A percentile compares a stretch with the other conserved stretches of the same genome.
These are phyloP conservation scores for Hamigera avellanea DNA, from an alignment of 495 filamentous ascomycete species.

Conservation along the genomic window DNA sequence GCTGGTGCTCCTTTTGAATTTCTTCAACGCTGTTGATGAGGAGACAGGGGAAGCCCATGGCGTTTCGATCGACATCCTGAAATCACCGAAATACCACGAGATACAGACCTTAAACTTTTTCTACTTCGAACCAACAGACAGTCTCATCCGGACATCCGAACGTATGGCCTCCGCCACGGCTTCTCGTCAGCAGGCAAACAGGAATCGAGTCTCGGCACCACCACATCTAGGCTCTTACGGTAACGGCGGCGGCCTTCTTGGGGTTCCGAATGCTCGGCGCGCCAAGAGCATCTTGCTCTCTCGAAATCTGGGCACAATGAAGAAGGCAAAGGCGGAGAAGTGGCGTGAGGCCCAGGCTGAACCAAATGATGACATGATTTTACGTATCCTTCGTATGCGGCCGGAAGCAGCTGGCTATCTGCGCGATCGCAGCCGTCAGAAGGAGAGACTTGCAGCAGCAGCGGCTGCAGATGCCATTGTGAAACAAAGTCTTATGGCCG, in stretches of 20 bases:
- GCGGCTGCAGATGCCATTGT: constrained; percentile 94
- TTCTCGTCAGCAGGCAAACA: constrained; percentile 56
- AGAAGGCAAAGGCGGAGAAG: constrained; percentile 89
- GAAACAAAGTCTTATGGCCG: constrained; percentile 71
- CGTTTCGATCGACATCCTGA: constrained; percentile 81
- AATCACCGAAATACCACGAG: constrained; percentile 96
- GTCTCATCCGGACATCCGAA: constrained; percentile 84
- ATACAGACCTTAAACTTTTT: constrained; percentile 94
- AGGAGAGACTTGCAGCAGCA: constrained; percentile 80
- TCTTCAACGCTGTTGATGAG: constrained; percentile 90
- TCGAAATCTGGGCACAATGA: constrained; percentile 93
- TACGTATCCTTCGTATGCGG: constrained; percentile 90
- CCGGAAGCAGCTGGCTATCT: constrained; percentile 89
- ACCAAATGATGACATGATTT: constrained; percentile 95
- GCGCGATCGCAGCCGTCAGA: constrained; percentile 82
- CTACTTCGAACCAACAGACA: constrained; percentile 89
- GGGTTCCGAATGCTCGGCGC: constrained; percentile 56
- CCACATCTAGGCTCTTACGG: constrained; percentile 46
- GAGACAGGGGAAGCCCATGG: constrained; percentile 75
- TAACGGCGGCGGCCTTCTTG: constrained; percentile 53
- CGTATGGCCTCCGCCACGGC: constrained; percentile 85
- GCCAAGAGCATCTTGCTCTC: constrained; percentile 93
- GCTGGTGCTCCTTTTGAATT: constrained; percentile 83
- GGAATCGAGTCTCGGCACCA: constrained; percentile 64
- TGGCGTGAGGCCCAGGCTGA: constrained; percentile 91